Conservation (phyloP, 345 rosid species). For the Eucalyptus caleyi region DNA sequence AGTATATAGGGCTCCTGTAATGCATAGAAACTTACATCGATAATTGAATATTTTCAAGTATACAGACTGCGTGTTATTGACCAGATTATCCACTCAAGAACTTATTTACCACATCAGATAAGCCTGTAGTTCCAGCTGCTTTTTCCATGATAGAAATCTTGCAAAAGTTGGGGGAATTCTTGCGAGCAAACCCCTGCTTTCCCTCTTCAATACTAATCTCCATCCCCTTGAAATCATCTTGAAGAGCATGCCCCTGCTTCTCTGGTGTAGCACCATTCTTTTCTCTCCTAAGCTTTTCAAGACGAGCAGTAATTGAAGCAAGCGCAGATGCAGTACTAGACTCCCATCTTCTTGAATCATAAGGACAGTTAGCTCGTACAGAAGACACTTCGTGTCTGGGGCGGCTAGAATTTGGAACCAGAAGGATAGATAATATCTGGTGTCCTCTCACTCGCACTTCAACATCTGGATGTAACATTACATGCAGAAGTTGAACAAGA, state of each 20-base stretch:
- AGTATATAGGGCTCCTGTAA: constrained; percentile 57
- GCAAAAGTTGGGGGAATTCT: constrained; percentile 52
- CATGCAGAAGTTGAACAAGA: constrained; percentile 70
- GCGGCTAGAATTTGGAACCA: constrained; percentile 44
- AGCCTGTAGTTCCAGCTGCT: constrained; percentile 28
- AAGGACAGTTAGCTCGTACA: constrained; percentile 39
- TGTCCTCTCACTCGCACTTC: constrained; percentile 86
- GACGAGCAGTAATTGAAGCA: constrained; percentile 61
- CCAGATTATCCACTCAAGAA: not conserved
- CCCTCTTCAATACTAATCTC: constrained; percentile 26
- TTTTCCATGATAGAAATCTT: constrained; percentile 63
- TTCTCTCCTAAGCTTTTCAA: constrained; percentile 80
- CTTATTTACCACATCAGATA: constrained; percentile 33
- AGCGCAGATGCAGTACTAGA: constrained; percentile 56
- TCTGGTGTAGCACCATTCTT: constrained; percentile 42
- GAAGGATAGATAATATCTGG: constrained; percentile 75
- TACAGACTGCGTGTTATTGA: not conserved
- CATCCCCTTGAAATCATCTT: constrained; percentile 37
- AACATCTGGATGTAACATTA: constrained; percentile 78
- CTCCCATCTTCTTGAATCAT: constrained; percentile 57
- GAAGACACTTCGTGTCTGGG: constrained; percentile 43
- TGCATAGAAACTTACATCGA: not conserved
- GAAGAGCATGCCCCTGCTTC: constrained; percentile 23
- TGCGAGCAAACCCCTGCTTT: constrained; percentile 31
- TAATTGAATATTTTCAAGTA: not conserved